Conservation (phyloP, 2,329 filamentous ascomycete genomes). For the Moelleriella libera region DNA sequence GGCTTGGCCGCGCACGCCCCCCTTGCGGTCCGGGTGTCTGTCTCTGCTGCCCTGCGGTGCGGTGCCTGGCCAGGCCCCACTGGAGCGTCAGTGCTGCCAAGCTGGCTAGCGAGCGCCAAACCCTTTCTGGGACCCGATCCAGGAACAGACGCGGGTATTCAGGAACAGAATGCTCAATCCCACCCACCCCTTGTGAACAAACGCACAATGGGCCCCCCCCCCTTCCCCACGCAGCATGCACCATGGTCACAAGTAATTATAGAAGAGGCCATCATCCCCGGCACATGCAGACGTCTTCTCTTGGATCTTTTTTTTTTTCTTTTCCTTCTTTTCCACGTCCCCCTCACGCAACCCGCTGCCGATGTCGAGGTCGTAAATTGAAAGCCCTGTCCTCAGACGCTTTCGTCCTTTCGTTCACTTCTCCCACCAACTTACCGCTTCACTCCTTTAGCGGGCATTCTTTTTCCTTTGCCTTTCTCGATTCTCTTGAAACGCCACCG, state of each 20-base stretch:
- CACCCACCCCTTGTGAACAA: not conserved
- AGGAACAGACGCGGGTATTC: not conserved
- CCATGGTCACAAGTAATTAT: not conserved
- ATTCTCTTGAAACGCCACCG: constrained; percentile 6
- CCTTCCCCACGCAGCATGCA: not conserved
- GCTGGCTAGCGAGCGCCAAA: not conserved
- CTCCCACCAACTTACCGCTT: constrained; percentile 47
- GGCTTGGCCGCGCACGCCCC: not conserved
- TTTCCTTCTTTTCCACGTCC: constrained; percentile 18
- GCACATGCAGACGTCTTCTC: constrained; percentile 16
- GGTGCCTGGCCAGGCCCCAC: too few species aligned
- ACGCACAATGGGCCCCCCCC: not conserved
- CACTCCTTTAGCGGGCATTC: constrained; percentile 83
- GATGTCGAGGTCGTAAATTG: constrained; percentile 35
- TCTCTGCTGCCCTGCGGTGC: not conserved
- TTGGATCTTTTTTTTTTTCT: not conserved
- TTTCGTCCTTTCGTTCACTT: constrained; percentile 36
- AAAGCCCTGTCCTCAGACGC: constrained; percentile 26
- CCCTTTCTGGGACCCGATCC: not conserved
- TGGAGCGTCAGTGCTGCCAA: too few species aligned
- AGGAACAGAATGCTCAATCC: not conserved
- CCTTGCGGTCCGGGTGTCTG: not conserved
- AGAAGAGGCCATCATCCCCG: not conserved
- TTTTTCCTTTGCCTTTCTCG: constrained; percentile 23
- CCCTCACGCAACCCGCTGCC: constrained; percentile 25